Percentiles rank a stretch among this genome's conserved stretches.
Evolutionary conservation across 805 yeast genomes (phyloP).

Genomic region (Candida quercuum): DNA sequence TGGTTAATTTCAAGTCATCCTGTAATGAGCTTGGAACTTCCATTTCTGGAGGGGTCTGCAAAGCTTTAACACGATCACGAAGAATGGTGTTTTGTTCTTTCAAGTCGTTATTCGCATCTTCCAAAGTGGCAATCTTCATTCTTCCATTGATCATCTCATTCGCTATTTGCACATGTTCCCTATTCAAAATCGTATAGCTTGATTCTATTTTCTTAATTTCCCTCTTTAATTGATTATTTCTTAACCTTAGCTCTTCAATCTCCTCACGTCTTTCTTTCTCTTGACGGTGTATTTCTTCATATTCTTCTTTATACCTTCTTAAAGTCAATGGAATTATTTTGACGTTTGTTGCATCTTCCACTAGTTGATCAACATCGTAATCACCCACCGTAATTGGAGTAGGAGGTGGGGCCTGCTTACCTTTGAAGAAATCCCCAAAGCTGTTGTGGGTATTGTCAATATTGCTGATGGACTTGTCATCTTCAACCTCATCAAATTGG

Average conservation of each 20-base stretch:
- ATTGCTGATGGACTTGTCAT: too few species aligned
- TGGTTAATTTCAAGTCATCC: constrained; percentile 50
- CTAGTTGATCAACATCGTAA: constrained; percentile 70
- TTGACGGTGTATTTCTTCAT: constrained; percentile 69
- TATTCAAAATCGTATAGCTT: constrained; percentile 60
- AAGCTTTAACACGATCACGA: constrained; percentile 26
- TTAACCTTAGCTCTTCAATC: constrained; percentile 57
- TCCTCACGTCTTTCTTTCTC: constrained; percentile 60
- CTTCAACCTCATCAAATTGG: too few species aligned
- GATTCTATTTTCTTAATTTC: constrained; percentile 72
- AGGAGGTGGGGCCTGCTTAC: background rate
- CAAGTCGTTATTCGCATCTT: constrained; percentile 68
- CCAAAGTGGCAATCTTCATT: constrained; percentile 65
- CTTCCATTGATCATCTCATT: constrained; percentile 82
- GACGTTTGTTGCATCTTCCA: constrained; percentile 71
- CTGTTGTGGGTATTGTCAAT: constrained; percentile 18
- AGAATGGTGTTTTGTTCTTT: constrained; percentile 42
- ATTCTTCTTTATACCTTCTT: constrained; percentile 67
- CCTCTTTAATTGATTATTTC: constrained; percentile 68
- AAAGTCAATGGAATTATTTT: constrained; percentile 69
- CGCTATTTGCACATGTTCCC: constrained; percentile 82
- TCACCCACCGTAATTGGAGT: constrained; percentile 23
- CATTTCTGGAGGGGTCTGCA: constrained; percentile 26
- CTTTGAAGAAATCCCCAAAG: constrained; percentile 13
- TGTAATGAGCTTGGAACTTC: constrained; percentile 36